Conservation (phyloP, 75 land plant species). For the Cryptomeria japonica region DNA sequence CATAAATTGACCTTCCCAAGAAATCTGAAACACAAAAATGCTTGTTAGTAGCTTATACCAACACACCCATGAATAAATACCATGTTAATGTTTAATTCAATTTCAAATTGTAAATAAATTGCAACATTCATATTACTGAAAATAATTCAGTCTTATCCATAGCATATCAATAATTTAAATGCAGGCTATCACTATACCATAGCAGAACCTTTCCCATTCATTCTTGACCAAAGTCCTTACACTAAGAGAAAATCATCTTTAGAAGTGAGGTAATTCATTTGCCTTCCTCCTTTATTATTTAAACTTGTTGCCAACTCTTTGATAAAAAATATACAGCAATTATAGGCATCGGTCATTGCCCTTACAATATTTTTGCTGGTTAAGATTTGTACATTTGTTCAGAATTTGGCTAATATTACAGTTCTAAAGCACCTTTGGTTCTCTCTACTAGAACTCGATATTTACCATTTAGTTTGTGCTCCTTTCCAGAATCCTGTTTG, state of each 20-base stretch:
- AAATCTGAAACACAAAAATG: not conserved
- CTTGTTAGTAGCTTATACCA: not conserved
- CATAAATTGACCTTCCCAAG: not conserved
- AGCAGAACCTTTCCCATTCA: not conserved
- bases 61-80: not conserved
- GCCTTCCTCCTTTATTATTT: not conserved
- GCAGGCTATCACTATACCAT: not conserved
- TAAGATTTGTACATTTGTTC: not conserved
- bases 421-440: not conserved
- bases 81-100: not conserved
- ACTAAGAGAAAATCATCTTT: not conserved
- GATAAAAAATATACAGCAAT: not conserved
- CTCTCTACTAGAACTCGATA: not conserved
- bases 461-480: not conserved
- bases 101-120: not conserved
- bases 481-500: not conserved
- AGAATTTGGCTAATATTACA: not conserved
- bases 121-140: not conserved
- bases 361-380: not conserved
- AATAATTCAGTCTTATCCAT: not conserved
- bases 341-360: not conserved
- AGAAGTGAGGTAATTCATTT: not conserved
- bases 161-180: not conserved
- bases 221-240: not conserved
- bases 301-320: not conserved